Evolutionary conservation across 768 basidiomycete species (phyloP).

Genomic region (Suillus paluster): DNA sequence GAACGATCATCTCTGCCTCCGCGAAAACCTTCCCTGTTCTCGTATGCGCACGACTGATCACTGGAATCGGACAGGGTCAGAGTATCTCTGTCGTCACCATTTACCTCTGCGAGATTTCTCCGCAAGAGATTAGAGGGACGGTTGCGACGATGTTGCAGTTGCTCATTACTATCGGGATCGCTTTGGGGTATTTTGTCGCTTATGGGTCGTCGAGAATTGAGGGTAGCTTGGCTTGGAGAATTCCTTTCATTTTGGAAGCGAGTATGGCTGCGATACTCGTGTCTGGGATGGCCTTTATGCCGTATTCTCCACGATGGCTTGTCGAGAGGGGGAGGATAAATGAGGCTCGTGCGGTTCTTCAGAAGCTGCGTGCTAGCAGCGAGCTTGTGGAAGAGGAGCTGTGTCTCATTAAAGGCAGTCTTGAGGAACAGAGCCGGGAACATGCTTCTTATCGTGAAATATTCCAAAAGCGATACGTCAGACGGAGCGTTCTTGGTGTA

Average conservation of each 20-base stretch:
- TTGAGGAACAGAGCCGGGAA: slow-evolving; percentile 27
- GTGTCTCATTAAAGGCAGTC: slow-evolving; percentile 18
- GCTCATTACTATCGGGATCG: slow-evolving; percentile 47
- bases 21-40: slow-evolving; percentile 41
- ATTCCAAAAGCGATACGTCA: slow-evolving; percentile 33
- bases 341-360: slow-evolving; percentile 37
- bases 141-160: slow-evolving; percentile 47
- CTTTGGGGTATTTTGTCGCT: slow-evolving; percentile 35
- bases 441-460: slow-evolving; percentile 29
- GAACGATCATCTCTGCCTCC: slow-evolving; percentile 44
- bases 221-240: slow-evolving; percentile 30
- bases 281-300: slow-evolving; percentile 27
- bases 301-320: slow-evolving; percentile 30
- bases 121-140: slow-evolving; percentile 44
- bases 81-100: slow-evolving; percentile 47
- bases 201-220: slow-evolving; percentile 29
- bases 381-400: slow-evolving; percentile 27
- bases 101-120: slow-evolving; percentile 48
- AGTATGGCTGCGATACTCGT: slow-evolving; percentile 22
- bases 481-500: slow-evolving; percentile 43
- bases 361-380: slow-evolving; percentile 15
- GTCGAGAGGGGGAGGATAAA: slow-evolving; percentile 36
- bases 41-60: slow-evolving; percentile 48
- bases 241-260: slow-evolving; percentile 31
- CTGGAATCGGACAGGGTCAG: slow-evolving; percentile 51